A percentile compares a stretch with the other conserved stretches of the same genome.
Evolutionary conservation across 1,284 basidiomycete species (phyloP).

Genomic region (Erythrobasidium hasegawianum): DNA sequence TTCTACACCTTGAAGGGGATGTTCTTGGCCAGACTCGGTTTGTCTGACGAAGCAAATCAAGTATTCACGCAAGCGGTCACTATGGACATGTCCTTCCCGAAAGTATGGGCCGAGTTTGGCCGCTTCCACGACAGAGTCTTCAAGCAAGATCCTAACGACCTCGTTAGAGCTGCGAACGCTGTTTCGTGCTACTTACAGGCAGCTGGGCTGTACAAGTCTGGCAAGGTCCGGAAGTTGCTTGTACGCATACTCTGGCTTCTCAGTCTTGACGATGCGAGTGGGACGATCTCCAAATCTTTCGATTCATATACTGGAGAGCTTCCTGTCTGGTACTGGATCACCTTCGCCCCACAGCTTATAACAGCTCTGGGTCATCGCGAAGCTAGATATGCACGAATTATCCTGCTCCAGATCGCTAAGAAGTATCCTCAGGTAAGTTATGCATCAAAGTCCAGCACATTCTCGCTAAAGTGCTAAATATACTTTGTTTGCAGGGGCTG

Average conservation of each 20-base stretch:
- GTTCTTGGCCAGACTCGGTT: slow-evolving; percentile 87
- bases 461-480: slow-evolving; percentile 58
- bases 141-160: slow-evolving; percentile 63
- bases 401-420: slow-evolving; percentile 87
- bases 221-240: slow-evolving; percentile 87
- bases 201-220: slow-evolving; percentile 89
- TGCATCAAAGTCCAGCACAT: slow-evolving; percentile 59
- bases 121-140: slow-evolving; percentile 90
- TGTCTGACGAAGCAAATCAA: slow-evolving; percentile 84
- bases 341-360: slow-evolving; percentile 93
- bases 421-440: slow-evolving; percentile 80
- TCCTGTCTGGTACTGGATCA: slow-evolving; percentile 99
- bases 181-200: slow-evolving; percentile 98
- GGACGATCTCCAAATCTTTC: slow-evolving; percentile 80
- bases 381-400: slow-evolving; percentile 83
- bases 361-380: slow-evolving; percentile 85
- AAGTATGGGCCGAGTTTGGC: slow-evolving; percentile 99
- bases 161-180: slow-evolving; percentile 79
- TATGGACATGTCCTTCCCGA: slow-evolving; percentile 89
- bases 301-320: slow-evolving; percentile 95
- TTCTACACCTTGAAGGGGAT: slow-evolving; percentile 99
- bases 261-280: slow-evolving; percentile 76
- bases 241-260: slow-evolving; percentile 95
- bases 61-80: slow-evolving; percentile 95
- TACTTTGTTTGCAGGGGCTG: slow-evolving; percentile 61